Evolutionary conservation across 768 basidiomycete genomes (phyloP), one percentile per base, ranked within the genome.

Genomic region (Lanmaoa rubissima): DNA sequence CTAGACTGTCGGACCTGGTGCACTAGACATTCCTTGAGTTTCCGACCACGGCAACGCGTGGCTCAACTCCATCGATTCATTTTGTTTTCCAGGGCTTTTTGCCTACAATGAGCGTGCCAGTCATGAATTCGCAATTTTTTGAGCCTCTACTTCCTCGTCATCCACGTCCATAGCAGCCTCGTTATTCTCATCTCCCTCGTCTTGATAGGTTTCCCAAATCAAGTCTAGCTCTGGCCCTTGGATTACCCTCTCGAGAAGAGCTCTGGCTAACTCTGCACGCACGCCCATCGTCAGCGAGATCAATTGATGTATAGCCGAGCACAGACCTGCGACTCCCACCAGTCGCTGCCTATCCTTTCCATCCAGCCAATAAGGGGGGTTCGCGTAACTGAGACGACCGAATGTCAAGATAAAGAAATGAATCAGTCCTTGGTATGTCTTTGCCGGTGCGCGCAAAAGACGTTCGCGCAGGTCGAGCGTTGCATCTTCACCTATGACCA

Each of bases 331-430:
- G 35, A 83, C 71, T 28, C 71, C 65, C 59, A 76, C 76, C 41
- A 85, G 63, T 44, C 79, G 78, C 21, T 68, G 65, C 53, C 73
- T 76, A 16, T 71, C 66, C 46, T 74, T 67, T 16, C 56, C 53
- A 24, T 76, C 72, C 34, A 87, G 68, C 84, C 86, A 88, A 43
- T 81, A 77, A 16, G 87, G 86, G 12, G 81, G 74, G 45, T 84
- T 85, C 7, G 86, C 84, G 57, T 83, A 92, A 54, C 86, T 84
- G 46, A 94, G 73, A 58, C 90, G 79, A 39, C 91, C 88, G 53
- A 94, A 81, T 1, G 85, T 82, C n/a, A 91, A 84, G 31, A 85
- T 82, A 65, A 91, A 92, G 66, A 85, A 78, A 61, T 93, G 85
- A 13, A 76, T 76, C 28, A 89, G 70, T 34, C 84, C 85, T 61